Evolutionary conservation across 106 monocot species (phyloP), one percentile per base, ranked within the genome.

Genomic region (Dendrobium officinale): DNA sequence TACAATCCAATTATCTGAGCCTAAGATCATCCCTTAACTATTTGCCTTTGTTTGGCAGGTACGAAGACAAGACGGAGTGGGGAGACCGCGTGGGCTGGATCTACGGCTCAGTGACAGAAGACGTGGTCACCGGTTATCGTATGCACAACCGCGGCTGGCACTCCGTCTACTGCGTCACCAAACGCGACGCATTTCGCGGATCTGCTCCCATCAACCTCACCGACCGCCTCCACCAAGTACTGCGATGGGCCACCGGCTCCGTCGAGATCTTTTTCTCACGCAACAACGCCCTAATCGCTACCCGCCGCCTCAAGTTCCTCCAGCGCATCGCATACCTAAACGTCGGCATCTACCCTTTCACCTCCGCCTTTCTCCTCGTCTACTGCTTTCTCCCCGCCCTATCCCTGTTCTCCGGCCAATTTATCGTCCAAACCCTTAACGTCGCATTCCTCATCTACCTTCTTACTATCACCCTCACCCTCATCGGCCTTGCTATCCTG

Each of bases 221-320:
- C 9, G 83, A 83, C 59, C 33, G 92, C 8, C 89, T 92, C 16
- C 92, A 92, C 85, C 92, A 92, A 55, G 92, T 92, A 42, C 89
- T 92, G 77, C 85, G 92, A 27, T 92, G 92, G 92, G 92, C 92
- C 37, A 92, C 92, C 0, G 92, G 92, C 13, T 92, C 92, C 6
- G 92, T 92, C n/a, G 92, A 92, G 82, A 92, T 92, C 73, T 92
- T 92, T 82, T 92, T 92, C 87, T 92, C 92, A 29, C 83, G 85
- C 40, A 92, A 92, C 79, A 92, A 92, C 82, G 92, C 89, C 2
- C 76, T 92, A 27, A 83, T 92, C 44, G 89, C 86, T 26, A 80
- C 89, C 73, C 37, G 81, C 20, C 81, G 80, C 48, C 87, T 92
- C 42, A 92, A 92, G 56, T 10, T 89, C 80, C 87, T 92, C 19